These are phyloP conservation scores for Thuidium tamariscinum DNA, from an alignment of 225 moss, liverwort and hornwort species.

Conservation along the genomic window DNA sequence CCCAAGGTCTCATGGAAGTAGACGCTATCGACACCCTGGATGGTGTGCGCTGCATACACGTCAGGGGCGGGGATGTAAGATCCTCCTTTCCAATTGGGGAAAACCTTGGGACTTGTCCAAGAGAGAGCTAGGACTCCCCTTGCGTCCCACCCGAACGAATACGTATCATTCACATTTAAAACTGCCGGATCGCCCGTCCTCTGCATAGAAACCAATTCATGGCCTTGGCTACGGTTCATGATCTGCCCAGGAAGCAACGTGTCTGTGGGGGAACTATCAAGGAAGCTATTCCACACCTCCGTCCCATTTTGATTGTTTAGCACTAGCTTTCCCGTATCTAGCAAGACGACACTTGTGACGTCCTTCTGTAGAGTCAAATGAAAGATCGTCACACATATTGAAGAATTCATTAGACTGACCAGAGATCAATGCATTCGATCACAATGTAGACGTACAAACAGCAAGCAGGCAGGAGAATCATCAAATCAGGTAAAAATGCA, in stretches of 20 bases:
- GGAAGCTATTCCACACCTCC: not conserved
- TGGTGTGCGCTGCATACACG: not conserved
- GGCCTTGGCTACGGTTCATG: not conserved
- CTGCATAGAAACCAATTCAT: not conserved
- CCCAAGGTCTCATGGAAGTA: not conserved
- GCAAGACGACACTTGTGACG: not conserved
- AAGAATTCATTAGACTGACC: not conserved
- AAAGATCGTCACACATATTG: not conserved
- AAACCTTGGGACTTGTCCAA: too few relatives aligned
- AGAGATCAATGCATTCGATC: not conserved
- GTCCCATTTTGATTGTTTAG: accelerated
- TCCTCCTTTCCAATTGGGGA: too few relatives aligned
- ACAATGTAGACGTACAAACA: too few relatives aligned
- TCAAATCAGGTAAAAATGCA: not conserved
- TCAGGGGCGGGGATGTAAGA: too few relatives aligned
- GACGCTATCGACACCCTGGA: not conserved
- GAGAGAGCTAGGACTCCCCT: too few relatives aligned
- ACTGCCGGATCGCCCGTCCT: not conserved
- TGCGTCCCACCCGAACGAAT: too few relatives aligned
- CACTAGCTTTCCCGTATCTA: not conserved
- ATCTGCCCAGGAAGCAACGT: not conserved
- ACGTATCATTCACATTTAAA: not conserved
- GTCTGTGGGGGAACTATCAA: not conserved
- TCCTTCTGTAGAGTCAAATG: not conserved
- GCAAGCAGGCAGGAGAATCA: not conserved